phyloP scores from a whole-genome alignment of 2,329 filamentous ascomycete genomes.

The Curvularia sp. region DNA sequence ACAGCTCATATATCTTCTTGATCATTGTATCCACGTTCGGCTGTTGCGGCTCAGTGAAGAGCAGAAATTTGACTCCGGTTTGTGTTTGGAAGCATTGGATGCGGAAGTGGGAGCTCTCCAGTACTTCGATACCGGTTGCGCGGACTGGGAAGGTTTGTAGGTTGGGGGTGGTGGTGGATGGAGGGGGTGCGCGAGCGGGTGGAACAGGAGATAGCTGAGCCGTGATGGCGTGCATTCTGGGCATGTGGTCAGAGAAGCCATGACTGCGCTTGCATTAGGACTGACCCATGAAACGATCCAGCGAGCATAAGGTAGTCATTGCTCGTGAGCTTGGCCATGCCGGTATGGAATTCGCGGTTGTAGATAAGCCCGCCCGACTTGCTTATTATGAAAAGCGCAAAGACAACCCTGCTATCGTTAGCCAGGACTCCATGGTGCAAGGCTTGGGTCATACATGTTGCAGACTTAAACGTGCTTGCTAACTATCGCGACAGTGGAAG shows the following conservation, averaged over 20 bases:
- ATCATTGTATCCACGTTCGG: slow-evolving; percentile 85
- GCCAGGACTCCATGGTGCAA: slow-evolving; percentile 1
- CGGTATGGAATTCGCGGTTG: slow-evolving; percentile 90
- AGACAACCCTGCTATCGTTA: slow-evolving; percentile 75
- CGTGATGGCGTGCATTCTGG: slow-evolving; percentile 69
- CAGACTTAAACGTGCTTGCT: not conserved
- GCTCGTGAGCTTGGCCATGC: slow-evolving; percentile 84
- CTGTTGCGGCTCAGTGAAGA: slow-evolving; percentile 92
- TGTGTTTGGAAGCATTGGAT: slow-evolving; percentile 95
- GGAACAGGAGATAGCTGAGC: slow-evolving; percentile 49
- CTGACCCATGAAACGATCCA: slow-evolving; percentile 93
- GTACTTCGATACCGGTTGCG: slow-evolving; percentile 83
- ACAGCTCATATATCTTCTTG: slow-evolving; percentile 88
- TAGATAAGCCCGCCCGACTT: slow-evolving; percentile 97
- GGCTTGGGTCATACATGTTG: slow-evolving; percentile 24
- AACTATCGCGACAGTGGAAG: slow-evolving; percentile 9
- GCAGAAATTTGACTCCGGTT: slow-evolving; percentile 92
- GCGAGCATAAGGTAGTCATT: slow-evolving; percentile 98
- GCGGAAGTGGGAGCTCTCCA: slow-evolving; percentile 93
- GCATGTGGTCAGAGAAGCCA: slow-evolving; percentile 6
- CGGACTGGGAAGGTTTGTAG: slow-evolving; percentile 50
- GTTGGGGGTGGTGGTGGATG: slow-evolving; percentile 30
- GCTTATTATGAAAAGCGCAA: slow-evolving; percentile 96
- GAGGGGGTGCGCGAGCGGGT: slow-evolving; percentile 29
- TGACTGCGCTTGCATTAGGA: not conserved